Base-by-base conservation (phyloP, 1,284 basidiomycete species). In the Cryptococcus sp. region DNA sequence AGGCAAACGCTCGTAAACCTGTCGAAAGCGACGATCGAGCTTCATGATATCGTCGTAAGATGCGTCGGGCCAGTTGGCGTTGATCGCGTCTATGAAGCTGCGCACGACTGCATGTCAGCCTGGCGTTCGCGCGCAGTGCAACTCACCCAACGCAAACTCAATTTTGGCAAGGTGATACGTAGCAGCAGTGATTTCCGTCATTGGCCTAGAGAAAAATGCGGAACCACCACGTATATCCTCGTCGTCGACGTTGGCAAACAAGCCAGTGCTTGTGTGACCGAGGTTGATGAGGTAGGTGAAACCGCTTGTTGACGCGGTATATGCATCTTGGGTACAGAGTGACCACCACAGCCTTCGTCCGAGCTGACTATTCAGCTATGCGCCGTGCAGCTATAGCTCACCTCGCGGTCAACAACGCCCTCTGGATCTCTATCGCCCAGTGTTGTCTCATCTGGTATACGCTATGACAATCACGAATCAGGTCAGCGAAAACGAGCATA, bases 321-420 rank as follows among this genome's bases (percentile, higher is more conserved):
- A 63, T n/a, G 61, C 61, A 37, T 63, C 61, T 40, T 63, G 63
- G 62, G 69, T 73, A 16, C 74, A 72, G 2, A 75, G 61, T 29
- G 73, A 72, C 74, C 74, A 76, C 74, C 74, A 76, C 26, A 76
- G 55, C 29, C 73, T 63, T 2, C 74, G 64, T 0, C 73, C 75
- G 16, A 74, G 62, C 54, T 78, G 29, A 37, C 15, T 3, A 16
- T 13, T 26, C 15, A 39, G n/a, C 23, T 6, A 15, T 1, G 17
- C 26, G 13, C 29, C 13, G 29, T 17, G 29, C 7, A 17, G 39
- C 7, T 2, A 43, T n/a, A 44, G 41, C 59, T 47, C n/a, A 61
- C 59, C 50, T 61, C 74, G 17, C 75, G 67, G 45, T 74, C 71
- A 39, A 76, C 64, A 2, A 71, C 22, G 25, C 47, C 58, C 7